These are phyloP conservation scores for Pythium sukuiense DNA, from an alignment of 352 stramenopile species.

Conservation along the genomic window DNA sequence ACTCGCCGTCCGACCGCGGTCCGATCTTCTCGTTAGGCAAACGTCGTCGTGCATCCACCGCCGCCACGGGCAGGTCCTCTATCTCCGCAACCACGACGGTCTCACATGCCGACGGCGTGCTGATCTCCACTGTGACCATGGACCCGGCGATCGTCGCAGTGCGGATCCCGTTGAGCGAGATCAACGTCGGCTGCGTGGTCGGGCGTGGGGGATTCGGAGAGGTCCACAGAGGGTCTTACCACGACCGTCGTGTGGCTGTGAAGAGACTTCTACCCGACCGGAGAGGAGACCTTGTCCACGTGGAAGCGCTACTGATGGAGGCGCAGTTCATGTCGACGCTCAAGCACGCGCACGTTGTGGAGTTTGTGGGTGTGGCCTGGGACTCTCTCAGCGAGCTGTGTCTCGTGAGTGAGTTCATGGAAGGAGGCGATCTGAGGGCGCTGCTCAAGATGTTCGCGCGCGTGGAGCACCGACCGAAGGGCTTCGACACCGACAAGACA, in stretches of 20 bases:
- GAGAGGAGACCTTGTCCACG: constrained; percentile 17
- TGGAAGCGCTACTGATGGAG: constrained; percentile 29
- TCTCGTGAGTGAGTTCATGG: constrained; percentile 42
- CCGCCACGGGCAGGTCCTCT: constrained; percentile 1
- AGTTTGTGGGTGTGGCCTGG: constrained; percentile 45
- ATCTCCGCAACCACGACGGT: constrained; percentile 3
- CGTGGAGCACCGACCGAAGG: constrained; percentile 12
- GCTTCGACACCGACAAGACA: constrained; percentile 38
- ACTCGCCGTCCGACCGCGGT: constrained; percentile 1
- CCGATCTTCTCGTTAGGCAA: constrained; percentile 1
- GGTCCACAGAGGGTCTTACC: constrained; percentile 31
- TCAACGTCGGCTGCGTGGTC: constrained; percentile 23
- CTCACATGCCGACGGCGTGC: background rate
- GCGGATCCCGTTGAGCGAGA: constrained; percentile 30
- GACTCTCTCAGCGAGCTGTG: constrained; percentile 35
- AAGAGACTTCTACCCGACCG: constrained; percentile 31
- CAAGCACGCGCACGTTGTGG: constrained; percentile 37
- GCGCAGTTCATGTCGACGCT: constrained; percentile 36
- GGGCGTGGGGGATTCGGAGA: constrained; percentile 33
- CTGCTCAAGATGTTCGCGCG: constrained; percentile 30
- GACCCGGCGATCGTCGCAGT: constrained; percentile 36
- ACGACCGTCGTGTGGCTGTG: constrained; percentile 29
- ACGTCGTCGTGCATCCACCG: constrained; percentile 5
- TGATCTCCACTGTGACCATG: constrained; percentile 29
- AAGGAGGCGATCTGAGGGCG: constrained; percentile 38